Evolutionary conservation across 768 basidiomycete species (phyloP), one percentile per base, ranked within the genome.

Genomic region (Pholiota microspora): DNA sequence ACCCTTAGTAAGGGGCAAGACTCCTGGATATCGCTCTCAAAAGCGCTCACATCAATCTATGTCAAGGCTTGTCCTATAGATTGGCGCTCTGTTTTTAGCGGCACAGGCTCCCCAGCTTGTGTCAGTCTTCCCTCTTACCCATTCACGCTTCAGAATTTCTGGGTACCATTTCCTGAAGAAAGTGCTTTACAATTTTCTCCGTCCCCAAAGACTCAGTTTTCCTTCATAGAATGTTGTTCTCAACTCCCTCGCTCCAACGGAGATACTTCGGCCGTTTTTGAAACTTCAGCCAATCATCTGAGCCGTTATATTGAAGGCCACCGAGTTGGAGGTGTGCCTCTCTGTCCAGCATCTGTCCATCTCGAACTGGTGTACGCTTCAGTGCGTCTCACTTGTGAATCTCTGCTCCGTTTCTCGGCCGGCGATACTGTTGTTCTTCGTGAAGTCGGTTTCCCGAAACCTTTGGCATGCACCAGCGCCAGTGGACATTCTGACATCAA

Each of bases 331-430:
- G 80, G 76, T 3, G 52, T 74, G 29, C 72, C 82, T 0, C 72
- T 87, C 4, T 88, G 86, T 58, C 86, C 87, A 8, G 86, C 83
- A 1, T 86, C 85, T 0, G 77, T 87, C 1, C 86, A 86, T 58
- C 63, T 83, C 10, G 85, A 88, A 58, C 76, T 82, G 36, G 79
- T 73, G 0, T 66, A 79, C 31, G 76, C 80, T 5, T 79, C 77
- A 0, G 69, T 80, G 9, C 54, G 70, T 27, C 69, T 79, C 28
- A 61, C 74, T 3, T 63, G 62, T 72, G 25, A 62, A 62, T 1
- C 51, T 64, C 13, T 9, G 29, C 31, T 34, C 7, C 16, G 16
- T 10, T 49, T 60, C 7, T 38, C 50, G 12, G 59, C 63, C 6
- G 73, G 72, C 29, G 65, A 66, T 29, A 69, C 75, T 57, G 63